phyloP scores from a whole-genome alignment of 2,329 filamentous ascomycete species.

The Aspergillus floridensis region DNA sequence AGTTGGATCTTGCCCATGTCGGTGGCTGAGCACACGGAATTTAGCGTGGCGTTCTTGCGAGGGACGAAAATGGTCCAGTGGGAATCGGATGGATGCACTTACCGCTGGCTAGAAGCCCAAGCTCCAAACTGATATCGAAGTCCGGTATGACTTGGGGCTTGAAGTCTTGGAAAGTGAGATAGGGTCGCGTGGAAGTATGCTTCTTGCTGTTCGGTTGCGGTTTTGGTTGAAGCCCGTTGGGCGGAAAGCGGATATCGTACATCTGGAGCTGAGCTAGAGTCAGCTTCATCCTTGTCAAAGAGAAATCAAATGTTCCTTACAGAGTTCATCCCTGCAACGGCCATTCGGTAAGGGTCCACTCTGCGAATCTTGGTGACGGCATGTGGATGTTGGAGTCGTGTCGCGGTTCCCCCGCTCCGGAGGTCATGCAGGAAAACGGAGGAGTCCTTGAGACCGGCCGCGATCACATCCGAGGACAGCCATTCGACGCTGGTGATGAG shows the following conservation, averaged over 20 bases:
- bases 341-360: constrained; percentile 35
- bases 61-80: not conserved
- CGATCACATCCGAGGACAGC: constrained; percentile 37
- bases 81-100: constrained; percentile 3
- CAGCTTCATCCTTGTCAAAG: not conserved
- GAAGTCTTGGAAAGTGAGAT: constrained; percentile 37
- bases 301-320: constrained; percentile 20
- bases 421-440: constrained; percentile 36
- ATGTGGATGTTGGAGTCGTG: constrained; percentile 35
- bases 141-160: constrained; percentile 26
- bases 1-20: constrained; percentile 35
- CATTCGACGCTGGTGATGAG: constrained; percentile 39
- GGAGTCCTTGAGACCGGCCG: constrained; percentile 35
- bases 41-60: not conserved
- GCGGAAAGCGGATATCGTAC: constrained; percentile 42
- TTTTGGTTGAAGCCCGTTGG: constrained; percentile 26
- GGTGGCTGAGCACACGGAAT: constrained; percentile 24
- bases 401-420: constrained; percentile 31
- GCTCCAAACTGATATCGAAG: constrained; percentile 38
- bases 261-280: constrained; percentile 34
- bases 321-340: constrained; percentile 33
- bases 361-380: constrained; percentile 35
- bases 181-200: constrained; percentile 35
- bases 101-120: constrained; percentile 41
- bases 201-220: constrained; percentile 27